Conservation (phyloP, 208 protist genomes). For the Phytomonas sp. region DNA sequence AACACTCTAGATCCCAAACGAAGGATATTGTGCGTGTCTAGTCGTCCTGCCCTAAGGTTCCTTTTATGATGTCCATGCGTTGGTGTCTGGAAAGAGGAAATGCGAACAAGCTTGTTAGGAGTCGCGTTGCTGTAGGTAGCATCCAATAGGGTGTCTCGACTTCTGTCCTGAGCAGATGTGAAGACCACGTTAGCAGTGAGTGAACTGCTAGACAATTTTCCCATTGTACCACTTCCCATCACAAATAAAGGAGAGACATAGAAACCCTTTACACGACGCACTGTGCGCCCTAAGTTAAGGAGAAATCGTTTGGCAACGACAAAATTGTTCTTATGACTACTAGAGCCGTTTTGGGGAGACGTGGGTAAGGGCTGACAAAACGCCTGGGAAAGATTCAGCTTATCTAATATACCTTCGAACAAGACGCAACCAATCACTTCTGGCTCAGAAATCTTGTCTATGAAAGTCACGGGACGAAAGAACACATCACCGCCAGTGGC, state of each 20-base stretch:
- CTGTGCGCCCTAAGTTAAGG: slow-evolving; percentile 57
- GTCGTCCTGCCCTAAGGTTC: slow-evolving; percentile 23
- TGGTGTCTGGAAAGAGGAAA: slow-evolving; percentile 48
- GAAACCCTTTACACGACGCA: slow-evolving; percentile 78
- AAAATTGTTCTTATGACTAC: slow-evolving; percentile 20
- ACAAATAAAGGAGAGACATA: slow-evolving; percentile 76
- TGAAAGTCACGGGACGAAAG: slow-evolving; percentile 52
- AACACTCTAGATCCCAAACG: slow-evolving; percentile 74
- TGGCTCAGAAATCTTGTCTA: slow-evolving; percentile 61
- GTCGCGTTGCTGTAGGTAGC: slow-evolving; percentile 83
- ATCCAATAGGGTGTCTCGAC: slow-evolving; percentile 58
- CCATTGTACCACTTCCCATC: slow-evolving; percentile 63
- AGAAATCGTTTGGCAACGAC: slow-evolving; percentile 61
- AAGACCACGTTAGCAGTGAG: slow-evolving; percentile 67
- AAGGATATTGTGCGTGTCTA: slow-evolving; percentile 60
- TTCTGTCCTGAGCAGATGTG: slow-evolving; percentile 74
- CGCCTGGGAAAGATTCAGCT: slow-evolving; percentile 51
- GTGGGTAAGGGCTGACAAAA: slow-evolving; percentile 56
- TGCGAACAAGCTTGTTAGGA: slow-evolving; percentile 72
- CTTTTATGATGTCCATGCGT: slow-evolving; percentile 28
- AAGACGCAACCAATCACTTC: slow-evolving; percentile 64
- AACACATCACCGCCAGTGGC: slow-evolving; percentile 56
- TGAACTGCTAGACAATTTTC: slow-evolving; percentile 58
- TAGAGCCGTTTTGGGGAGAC: neutral
- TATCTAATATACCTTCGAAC: slow-evolving; percentile 55